Evolutionary conservation across 2,329 filamentous ascomycete species (phyloP).

Genomic region (Aspergillus carbonarius): DNA sequence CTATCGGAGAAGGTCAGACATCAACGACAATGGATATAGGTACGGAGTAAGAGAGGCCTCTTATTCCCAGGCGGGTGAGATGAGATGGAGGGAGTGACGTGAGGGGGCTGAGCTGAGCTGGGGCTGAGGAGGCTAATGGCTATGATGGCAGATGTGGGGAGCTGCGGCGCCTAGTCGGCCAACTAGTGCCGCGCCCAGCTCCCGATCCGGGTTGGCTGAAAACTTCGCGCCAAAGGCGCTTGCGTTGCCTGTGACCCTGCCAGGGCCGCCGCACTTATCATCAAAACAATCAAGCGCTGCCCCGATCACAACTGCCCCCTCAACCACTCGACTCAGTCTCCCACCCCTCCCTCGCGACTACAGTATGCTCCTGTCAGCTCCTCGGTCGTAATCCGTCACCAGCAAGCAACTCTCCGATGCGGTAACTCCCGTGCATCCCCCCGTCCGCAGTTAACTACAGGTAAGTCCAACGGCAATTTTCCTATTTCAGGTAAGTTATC

Average conservation of each 20-base stretch:
- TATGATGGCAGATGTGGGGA: slow-evolving; percentile 18
- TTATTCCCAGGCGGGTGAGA: neutral
- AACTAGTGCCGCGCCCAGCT: slow-evolving; percentile 1
- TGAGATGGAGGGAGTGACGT: neutral
- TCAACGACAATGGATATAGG: neutral
- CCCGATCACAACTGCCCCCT: neutral
- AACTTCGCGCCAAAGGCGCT: slow-evolving; percentile 22
- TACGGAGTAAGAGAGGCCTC: neutral
- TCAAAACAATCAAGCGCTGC: slow-evolving; percentile 21
- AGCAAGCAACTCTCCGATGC: neutral
- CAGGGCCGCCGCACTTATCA: slow-evolving; percentile 7
- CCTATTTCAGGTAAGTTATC: slow-evolving; percentile 4
- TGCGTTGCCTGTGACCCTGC: slow-evolving; percentile 17
- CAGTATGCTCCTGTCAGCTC: slow-evolving; percentile 8
- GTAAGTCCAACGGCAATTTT: slow-evolving; percentile 18
- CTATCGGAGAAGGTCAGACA: neutral
- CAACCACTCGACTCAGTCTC: no score
- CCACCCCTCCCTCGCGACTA: neutral
- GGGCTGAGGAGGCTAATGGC: neutral
- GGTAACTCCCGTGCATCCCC: neutral
- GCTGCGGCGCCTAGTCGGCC: slow-evolving; percentile 3
- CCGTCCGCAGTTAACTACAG: slow-evolving; percentile 5
- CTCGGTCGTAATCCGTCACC: neutral
- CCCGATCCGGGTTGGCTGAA: slow-evolving; percentile 13
- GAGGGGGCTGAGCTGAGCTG: slow-evolving; percentile 1